Percentiles rank a stretch among this genome's conserved stretches.
These are phyloP conservation scores for Radiomyces spectabilis DNA, from an alignment of 192 early-diverging fungal species.

Conservation along the genomic window DNA sequence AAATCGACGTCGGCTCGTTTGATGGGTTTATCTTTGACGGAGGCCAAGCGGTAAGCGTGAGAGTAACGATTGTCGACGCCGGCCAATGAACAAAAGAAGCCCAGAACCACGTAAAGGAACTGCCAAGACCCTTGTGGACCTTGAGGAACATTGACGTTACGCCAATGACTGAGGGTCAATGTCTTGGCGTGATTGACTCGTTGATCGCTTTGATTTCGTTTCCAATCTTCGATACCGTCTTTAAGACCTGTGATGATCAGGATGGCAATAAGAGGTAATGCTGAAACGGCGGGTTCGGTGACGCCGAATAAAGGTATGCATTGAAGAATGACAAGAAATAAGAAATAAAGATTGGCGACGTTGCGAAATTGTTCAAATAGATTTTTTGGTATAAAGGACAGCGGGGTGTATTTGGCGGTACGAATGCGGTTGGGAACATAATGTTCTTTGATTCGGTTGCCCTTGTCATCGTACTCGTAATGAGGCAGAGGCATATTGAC, in stretches of 20 bases:
- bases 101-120: slow-evolving; percentile 1
- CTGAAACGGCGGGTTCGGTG: slow-evolving; percentile 74
- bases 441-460: slow-evolving; percentile 23
- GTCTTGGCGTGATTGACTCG: slow-evolving; percentile 69
- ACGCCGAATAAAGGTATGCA: slow-evolving; percentile 47
- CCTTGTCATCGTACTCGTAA: slow-evolving; percentile 18
- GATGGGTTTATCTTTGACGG: not conserved
- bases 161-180: slow-evolving; percentile 50
- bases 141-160: slow-evolving; percentile 50
- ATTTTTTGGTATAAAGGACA: slow-evolving; percentile 95
- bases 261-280: slow-evolving; percentile 80
- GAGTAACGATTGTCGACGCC: slow-evolving; percentile 23
- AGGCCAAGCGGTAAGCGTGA: slow-evolving; percentile 8
- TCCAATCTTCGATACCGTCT: slow-evolving; percentile 92
- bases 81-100: slow-evolving; percentile 13
- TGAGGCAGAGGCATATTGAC: slow-evolving; percentile 23
- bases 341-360: slow-evolving; percentile 95
- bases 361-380: slow-evolving; percentile 95
- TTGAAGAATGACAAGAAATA: slow-evolving; percentile 84
- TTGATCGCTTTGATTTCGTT: slow-evolving; percentile 77
- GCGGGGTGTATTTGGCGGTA: slow-evolving; percentile 87
- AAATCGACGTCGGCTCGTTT: not conserved
- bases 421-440: slow-evolving; percentile 64
- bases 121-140: slow-evolving; percentile 1
- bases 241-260: slow-evolving; percentile 74